These are phyloP conservation scores for Ustulina deusta DNA, from an alignment of 2,329 filamentous ascomycete genomes.

Conservation along the genomic window DNA sequence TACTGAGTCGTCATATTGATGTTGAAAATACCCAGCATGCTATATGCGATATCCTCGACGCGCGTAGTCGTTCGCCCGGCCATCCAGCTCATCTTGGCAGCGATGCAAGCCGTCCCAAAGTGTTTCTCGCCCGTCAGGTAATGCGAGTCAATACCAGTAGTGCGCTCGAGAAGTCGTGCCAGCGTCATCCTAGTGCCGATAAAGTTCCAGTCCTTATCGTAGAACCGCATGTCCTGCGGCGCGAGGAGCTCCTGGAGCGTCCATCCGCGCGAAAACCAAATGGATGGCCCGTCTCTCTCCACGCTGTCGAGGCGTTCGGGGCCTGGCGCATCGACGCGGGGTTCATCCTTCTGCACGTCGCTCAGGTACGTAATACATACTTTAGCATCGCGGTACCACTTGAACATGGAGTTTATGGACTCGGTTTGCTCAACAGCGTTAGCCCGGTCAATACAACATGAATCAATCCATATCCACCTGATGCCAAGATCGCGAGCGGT, in stretches of 20 bases:
- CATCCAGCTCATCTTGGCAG: conserved; percentile 50
- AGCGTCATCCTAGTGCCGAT: conserved; percentile 40
- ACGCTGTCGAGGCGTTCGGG: neutral
- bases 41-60: conserved; percentile 48
- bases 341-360: conserved; percentile 39
- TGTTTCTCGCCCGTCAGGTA: conserved; percentile 23
- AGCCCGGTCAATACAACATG: conserved; percentile 30
- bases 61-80: conserved; percentile 43
- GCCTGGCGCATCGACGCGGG: neutral
- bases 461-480: conserved; percentile 54
- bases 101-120: conserved; percentile 43
- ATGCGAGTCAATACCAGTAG: conserved; percentile 47
- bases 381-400: conserved; percentile 51
- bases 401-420: conserved; percentile 47
- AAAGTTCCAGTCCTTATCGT: conserved; percentile 42
- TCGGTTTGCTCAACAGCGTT: conserved; percentile 53
- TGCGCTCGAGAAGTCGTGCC: conserved; percentile 41
- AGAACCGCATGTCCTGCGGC: conserved; percentile 44
- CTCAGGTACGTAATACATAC: conserved; percentile 52
- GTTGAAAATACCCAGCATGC: conserved; percentile 48
- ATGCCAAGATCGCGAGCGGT: conserved; percentile 43
- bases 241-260: conserved; percentile 44
- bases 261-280: conserved; percentile 39
- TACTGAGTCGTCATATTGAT: conserved; percentile 50
- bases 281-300: conserved; percentile 28